Conservation (phyloP, 1,284 basidiomycete species). For the Ceraceosorus guamensis region DNA sequence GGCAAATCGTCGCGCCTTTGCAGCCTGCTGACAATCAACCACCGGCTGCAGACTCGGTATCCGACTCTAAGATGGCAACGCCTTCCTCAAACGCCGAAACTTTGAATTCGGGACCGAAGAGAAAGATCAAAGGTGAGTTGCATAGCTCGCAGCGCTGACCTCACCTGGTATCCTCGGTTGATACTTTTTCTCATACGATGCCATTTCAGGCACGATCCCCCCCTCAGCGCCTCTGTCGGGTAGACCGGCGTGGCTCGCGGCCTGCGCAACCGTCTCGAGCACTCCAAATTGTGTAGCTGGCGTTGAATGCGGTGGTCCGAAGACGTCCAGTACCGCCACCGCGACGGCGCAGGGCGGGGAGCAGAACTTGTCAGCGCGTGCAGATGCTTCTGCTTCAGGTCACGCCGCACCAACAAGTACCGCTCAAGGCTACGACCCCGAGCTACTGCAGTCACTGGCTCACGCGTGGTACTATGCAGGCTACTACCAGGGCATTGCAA, state of each 20-base stretch:
- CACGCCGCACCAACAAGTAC: too few relatives aligned
- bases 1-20: background rate
- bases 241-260: slow-evolving; percentile 6
- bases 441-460: slow-evolving; percentile 8
- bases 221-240: slow-evolving; percentile 3
- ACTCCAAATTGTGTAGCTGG: slow-evolving; percentile 8
- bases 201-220: background rate
- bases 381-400: background rate
- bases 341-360: too few relatives aligned
- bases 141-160: too few relatives aligned
- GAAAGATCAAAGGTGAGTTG: background rate
- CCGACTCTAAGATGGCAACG: background rate
- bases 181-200: background rate
- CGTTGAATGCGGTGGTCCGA: background rate
- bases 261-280: slow-evolving; percentile 8
- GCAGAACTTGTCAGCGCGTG: too few relatives aligned
- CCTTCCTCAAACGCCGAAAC: background rate
- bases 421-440: background rate
- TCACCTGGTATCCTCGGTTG: background rate
- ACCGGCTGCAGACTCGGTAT: background rate
- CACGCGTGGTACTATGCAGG: slow-evolving; percentile 16
- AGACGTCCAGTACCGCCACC: too few relatives aligned
- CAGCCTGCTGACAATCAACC: background rate
- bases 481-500: slow-evolving; percentile 15
- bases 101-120: background rate